Conservation (phyloP, 345 rosid species). For the Alliaria petiolata region DNA sequence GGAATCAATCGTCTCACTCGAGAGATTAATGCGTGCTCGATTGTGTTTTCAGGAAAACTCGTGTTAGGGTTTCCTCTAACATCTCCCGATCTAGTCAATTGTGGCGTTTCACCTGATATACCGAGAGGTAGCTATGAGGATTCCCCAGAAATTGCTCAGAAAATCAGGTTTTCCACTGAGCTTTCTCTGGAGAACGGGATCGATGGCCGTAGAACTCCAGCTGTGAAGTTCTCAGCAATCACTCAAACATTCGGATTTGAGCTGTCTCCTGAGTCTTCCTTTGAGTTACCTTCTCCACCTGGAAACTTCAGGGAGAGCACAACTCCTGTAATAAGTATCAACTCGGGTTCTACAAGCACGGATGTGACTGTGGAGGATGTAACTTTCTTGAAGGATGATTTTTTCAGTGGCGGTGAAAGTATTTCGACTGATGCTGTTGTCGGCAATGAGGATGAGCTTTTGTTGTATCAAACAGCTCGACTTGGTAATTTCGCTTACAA, state of each 20-base stretch:
- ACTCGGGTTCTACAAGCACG: conserved; percentile 40
- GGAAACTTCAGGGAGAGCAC: conserved; percentile 6
- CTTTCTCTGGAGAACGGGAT: conserved; percentile 82
- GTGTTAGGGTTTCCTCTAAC: conserved; percentile 57
- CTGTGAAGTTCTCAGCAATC: conserved; percentile 64
- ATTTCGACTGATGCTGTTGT: conserved; percentile 32
- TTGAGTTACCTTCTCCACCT: conserved; percentile 58
- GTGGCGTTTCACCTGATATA: conserved; percentile 71
- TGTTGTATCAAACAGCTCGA: conserved; percentile 50
- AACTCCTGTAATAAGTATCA: conserved; percentile 35
- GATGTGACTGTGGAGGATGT: conserved; percentile 33
- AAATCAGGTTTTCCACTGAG: conserved; percentile 42
- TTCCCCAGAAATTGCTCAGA: conserved; percentile 45
- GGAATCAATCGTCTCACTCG: background rate
- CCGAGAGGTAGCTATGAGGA: conserved; percentile 33
- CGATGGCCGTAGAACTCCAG: conserved; percentile 34
- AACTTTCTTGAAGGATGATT: conserved; percentile 36
- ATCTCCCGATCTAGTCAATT: conserved; percentile 73
- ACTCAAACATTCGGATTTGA: conserved; percentile 54
- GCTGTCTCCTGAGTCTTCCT: conserved; percentile 75
- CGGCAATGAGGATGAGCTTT: conserved; percentile 29
- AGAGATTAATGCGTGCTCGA: background rate
- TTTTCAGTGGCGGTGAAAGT: conserved; percentile 46
- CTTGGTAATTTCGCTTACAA: conserved; percentile 45
- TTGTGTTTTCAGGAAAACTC: conserved; percentile 49